Evolutionary conservation across 495 filamentous ascomycete species (phyloP).

Genomic region (Barbatosphaeria neglecta): DNA sequence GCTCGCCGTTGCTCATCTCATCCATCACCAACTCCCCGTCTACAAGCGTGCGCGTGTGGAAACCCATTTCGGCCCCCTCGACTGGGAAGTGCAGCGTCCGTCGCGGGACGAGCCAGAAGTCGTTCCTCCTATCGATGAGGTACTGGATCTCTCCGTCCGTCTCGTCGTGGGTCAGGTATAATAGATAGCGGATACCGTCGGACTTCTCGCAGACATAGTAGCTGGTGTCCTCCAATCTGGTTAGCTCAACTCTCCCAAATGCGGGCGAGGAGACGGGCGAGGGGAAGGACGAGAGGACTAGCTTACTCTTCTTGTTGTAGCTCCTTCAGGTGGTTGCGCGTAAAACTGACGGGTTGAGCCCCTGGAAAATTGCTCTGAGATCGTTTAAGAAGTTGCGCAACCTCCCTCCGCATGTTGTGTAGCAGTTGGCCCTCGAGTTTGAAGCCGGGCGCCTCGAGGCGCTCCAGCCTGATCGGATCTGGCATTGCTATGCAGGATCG

Average conservation of each 20-base stretch:
- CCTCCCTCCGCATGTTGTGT: slow-evolving; percentile 53
- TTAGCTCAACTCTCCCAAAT: background rate
- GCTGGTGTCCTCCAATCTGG: slow-evolving; percentile 17
- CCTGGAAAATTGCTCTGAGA: slow-evolving; percentile 64
- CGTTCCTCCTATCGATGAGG: slow-evolving; percentile 93
- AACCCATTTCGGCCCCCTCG: slow-evolving; percentile 45
- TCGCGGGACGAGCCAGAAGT: slow-evolving; percentile 68
- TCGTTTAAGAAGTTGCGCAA: slow-evolving; percentile 63
- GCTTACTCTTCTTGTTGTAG: slow-evolving; percentile 60
- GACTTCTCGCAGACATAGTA: slow-evolving; percentile 99
- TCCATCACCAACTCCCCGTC: slow-evolving; percentile 93
- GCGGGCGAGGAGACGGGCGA: background rate
- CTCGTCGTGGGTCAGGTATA: slow-evolving; percentile 61
- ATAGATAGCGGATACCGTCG: slow-evolving; percentile 85
- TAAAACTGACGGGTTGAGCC: slow-evolving; percentile 89
- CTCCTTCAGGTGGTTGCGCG: slow-evolving; percentile 62
- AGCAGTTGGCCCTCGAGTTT: slow-evolving; percentile 48
- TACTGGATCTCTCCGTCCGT: slow-evolving; percentile 51
- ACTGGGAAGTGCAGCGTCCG: slow-evolving; percentile 71
- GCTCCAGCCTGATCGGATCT: background rate
- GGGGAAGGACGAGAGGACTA: background rate
- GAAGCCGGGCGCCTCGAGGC: slow-evolving; percentile 50
- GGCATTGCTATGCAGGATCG: background rate
- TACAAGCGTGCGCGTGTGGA: slow-evolving; percentile 71
- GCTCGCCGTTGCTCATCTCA: slow-evolving; percentile 44